phyloP scores from a whole-genome alignment of 495 filamentous ascomycete genomes.

The Penicillium pulvis region DNA sequence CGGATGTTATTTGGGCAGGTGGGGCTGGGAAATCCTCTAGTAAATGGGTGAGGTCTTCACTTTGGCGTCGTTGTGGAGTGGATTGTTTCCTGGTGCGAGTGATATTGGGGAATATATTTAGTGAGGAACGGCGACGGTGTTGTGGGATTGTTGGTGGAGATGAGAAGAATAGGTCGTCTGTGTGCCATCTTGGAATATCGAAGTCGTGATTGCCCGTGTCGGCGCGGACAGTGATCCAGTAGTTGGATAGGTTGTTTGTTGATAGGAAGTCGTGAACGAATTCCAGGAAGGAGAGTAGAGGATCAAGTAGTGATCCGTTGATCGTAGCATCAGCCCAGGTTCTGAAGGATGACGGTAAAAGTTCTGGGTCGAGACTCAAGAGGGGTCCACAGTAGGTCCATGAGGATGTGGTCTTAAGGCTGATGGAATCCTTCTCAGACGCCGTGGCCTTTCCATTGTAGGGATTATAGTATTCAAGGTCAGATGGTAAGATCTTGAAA shows the following conservation, averaged over 20 bases:
- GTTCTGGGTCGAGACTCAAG: slow-evolving; percentile 16
- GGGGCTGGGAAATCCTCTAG: neutral
- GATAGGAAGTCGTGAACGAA: slow-evolving; percentile 24
- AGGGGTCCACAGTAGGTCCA: slow-evolving; percentile 33
- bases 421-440: slow-evolving; percentile 8
- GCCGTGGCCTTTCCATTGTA: neutral
- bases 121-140: neutral
- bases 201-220: slow-evolving; percentile 19
- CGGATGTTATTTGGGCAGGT: slow-evolving; percentile 14
- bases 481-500: slow-evolving; percentile 10
- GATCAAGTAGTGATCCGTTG: slow-evolving; percentile 17
- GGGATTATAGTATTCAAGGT: neutral
- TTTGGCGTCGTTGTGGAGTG: neutral
- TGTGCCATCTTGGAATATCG: slow-evolving; percentile 29
- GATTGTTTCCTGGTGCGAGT: neutral
- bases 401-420: slow-evolving; percentile 23
- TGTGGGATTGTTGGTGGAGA: neutral
- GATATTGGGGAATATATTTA: neutral
- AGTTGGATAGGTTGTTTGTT: slow-evolving; percentile 22
- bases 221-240: slow-evolving; percentile 30
- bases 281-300: slow-evolving; percentile 24
- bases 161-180: slow-evolving; percentile 30
- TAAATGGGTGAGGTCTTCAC: neutral
- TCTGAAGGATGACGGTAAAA: slow-evolving; percentile 26
- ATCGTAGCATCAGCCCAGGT: slow-evolving; percentile 25